Evolutionary conservation across 768 basidiomycete species (phyloP).

Genomic region (Lactarius hengduanensis): DNA sequence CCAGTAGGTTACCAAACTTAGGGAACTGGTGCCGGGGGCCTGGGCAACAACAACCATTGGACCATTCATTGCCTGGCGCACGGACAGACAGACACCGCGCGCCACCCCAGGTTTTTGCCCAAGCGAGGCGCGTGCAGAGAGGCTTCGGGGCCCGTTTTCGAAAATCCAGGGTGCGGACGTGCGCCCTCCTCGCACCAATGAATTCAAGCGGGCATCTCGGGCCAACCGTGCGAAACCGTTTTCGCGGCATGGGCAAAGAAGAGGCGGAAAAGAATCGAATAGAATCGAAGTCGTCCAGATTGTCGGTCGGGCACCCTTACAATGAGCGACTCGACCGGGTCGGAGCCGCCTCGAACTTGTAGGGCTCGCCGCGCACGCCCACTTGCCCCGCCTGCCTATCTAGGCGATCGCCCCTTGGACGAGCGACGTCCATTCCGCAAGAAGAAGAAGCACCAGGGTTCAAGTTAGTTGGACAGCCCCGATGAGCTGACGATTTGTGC

Average conservation of each 20-base stretch:
- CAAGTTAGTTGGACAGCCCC: neutral
- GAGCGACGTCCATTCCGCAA: slow-evolving; percentile 6
- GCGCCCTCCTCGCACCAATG: neutral
- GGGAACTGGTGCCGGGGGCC: neutral
- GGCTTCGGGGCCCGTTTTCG: neutral
- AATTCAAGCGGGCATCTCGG: neutral
- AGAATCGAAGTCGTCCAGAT: neutral
- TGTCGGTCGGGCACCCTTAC: neutral
- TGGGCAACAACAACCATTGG: neutral
- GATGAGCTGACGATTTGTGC: neutral
- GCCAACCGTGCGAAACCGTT: neutral
- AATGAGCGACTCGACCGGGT: too few relatives aligned
- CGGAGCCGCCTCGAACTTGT: neutral
- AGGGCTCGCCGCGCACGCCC: neutral
- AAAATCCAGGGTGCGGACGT: neutral
- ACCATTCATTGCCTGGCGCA: neutral
- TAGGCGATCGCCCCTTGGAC: slow-evolving; percentile 11
- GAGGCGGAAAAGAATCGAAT: neutral
- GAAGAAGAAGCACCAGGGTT: slow-evolving; percentile 7
- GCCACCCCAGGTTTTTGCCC: neutral
- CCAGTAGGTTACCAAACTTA: neutral
- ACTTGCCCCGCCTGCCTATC: slow-evolving; percentile 17
- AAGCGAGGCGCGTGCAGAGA: neutral
- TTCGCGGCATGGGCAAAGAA: neutral
- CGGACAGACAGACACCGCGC: neutral